Evolutionary conservation across 1,139 yeast genomes (phyloP).

Genomic region (Hanseniaspora gamundiae): DNA sequence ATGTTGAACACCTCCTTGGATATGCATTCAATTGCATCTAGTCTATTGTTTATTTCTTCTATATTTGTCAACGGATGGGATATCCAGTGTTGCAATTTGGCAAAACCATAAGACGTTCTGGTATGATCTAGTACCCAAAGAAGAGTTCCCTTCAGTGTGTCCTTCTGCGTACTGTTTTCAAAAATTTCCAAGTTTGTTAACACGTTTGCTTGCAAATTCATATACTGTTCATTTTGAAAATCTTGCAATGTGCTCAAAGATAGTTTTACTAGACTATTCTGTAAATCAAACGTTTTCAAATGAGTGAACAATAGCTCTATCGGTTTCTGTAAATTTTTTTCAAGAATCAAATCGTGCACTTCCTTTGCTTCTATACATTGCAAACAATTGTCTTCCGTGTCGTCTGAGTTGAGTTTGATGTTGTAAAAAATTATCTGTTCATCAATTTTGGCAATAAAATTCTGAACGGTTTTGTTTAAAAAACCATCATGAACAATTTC

Average conservation of each 20-base stretch:
- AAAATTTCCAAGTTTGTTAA: slow-evolving; percentile 65
- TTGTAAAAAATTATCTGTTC: not conserved
- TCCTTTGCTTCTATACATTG: not conserved
- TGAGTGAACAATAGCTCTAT: slow-evolving; percentile 1
- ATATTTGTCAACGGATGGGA: slow-evolving; percentile 52
- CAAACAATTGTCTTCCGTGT: not conserved
- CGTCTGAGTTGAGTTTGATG: not conserved
- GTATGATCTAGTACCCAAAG: slow-evolving; percentile 76
- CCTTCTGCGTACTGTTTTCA: slow-evolving; percentile 44
- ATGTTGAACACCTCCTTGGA: slow-evolving; percentile 30
- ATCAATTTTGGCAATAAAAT: slow-evolving; percentile 12
- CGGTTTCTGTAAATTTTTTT: not conserved
- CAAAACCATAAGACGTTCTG: slow-evolving; percentile 59
- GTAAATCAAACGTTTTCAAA: slow-evolving; percentile 1
- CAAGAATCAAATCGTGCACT: not conserved
- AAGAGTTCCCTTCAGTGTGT: slow-evolving; percentile 48
- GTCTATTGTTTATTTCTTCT: slow-evolving; percentile 38
- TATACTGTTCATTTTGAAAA: slow-evolving; percentile 20
- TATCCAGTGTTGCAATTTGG: slow-evolving; percentile 62
- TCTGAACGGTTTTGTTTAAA: slow-evolving; percentile 13
- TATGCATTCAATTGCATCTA: slow-evolving; percentile 53
- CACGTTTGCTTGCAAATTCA: slow-evolving; percentile 62
- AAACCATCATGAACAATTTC: slow-evolving; percentile 38
- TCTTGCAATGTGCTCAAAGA: not conserved
- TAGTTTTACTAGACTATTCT: not conserved